Evolutionary conservation across 2,329 filamentous ascomycete species (phyloP).

Genomic region (Reticulascus tulasneorum): DNA sequence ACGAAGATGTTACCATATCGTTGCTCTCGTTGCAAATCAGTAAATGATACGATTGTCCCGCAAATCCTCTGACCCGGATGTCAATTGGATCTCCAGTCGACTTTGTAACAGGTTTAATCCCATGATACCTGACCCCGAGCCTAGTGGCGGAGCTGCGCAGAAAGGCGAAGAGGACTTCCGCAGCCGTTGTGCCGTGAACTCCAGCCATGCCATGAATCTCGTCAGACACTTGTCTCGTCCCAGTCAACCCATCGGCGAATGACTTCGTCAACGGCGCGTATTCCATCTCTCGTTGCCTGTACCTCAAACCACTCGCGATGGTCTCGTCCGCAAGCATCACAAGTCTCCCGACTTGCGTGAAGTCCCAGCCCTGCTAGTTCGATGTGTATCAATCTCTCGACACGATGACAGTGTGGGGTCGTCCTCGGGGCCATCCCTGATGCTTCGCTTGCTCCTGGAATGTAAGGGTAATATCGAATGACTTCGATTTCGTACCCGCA

Average conservation of each 20-base stretch:
- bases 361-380: conserved; percentile 68
- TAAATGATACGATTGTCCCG: no score
- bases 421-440: conserved; percentile 52
- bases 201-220: neutral
- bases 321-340: conserved; percentile 73
- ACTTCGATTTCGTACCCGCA: conserved; percentile 87
- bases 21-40: no score
- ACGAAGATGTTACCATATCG: no score
- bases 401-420: conserved; percentile 79
- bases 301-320: conserved; percentile 97
- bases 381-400: conserved; percentile 86
- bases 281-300: conserved; percentile 65
- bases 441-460: conserved; percentile 36
- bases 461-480: conserved; percentile 87
- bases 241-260: conserved; percentile 83
- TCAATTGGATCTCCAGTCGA: no score
- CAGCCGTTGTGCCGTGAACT: neutral
- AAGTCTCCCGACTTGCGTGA: conserved; percentile 53
- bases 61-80: no score
- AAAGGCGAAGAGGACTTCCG: no score
- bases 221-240: conserved; percentile 51
- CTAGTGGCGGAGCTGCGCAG: no score
- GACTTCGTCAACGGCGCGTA: conserved; percentile 64
- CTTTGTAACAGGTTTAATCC: no score
- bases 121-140: no score